phyloP scores from a whole-genome alignment of 305 asterid genomes.

The Fraxinus sp. region DNA sequence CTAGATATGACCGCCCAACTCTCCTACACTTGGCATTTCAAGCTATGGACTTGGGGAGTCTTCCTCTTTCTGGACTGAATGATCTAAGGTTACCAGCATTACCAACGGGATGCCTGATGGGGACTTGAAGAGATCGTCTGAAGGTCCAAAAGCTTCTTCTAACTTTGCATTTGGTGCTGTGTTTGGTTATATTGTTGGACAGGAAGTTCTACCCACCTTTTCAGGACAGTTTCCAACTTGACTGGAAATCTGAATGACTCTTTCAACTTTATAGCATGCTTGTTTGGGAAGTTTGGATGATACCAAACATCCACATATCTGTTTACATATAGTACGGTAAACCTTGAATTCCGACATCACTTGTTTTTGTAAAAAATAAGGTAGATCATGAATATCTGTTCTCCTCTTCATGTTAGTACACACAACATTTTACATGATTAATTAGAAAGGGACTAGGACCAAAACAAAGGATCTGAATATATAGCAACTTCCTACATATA shows the following conservation, averaged over 20 bases:
- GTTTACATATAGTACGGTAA: neutral
- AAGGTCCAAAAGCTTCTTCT: neutral
- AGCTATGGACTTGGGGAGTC: slow-evolving; percentile 27
- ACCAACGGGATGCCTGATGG: neutral
- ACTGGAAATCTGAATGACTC: neutral
- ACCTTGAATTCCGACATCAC: neutral
- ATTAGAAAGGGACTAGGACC: neutral
- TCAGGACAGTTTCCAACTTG: neutral
- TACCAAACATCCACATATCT: neutral
- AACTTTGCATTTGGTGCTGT: neutral
- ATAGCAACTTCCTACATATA: neutral
- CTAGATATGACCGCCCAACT: slow-evolving; percentile 38
- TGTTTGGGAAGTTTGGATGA: neutral
- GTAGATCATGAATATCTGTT: neutral
- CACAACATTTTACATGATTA: neutral
- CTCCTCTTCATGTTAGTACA: neutral
- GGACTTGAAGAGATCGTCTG: neutral
- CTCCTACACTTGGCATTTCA: slow-evolving; percentile 38
- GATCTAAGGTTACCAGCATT: neutral
- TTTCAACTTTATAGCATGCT: neutral
- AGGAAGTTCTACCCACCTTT: neutral
- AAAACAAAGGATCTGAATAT: neutral
- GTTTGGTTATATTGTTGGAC: neutral
- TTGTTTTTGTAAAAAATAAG: neutral
- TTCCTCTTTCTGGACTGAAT: neutral